Evolutionary conservation across 2,329 filamentous ascomycete genomes (phyloP), one percentile per base, ranked within the genome.

Genomic region (Aspergillus calidoustus): DNA sequence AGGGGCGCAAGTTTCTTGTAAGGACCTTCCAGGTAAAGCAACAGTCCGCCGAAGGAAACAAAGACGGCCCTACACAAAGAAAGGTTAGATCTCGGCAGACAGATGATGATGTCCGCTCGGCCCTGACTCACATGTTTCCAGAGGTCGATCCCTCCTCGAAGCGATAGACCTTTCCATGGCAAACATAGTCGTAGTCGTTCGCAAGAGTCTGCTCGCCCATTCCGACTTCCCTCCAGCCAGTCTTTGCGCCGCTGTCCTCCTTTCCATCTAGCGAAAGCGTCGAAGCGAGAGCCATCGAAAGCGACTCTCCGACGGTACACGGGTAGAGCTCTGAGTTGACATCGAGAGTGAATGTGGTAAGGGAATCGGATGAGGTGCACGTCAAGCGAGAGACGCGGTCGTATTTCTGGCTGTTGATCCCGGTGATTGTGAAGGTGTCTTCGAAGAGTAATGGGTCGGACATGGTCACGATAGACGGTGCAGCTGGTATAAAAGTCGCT

Each of bases 281-380:
- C 5, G 90, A 93, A 17, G 94, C 92, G 59, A 99, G 83, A 11
- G 94, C 88, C 67, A 97, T 83, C 67, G 91, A 89, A 61, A 99
- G 79, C 15, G 84, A 89, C 69, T 97, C 93, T 74, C 90, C 91
- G 8, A 87, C 81, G 44, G 82, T 77, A 70, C 91, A 87, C 2
- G 91, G 91, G 79, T 95, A 97, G 7, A 99, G 87, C 80, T 99
- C 94, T 61, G 87, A 90, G 83, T 98, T 97, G 80, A 98, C 88
- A 80, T 99, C 95, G 63, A 99, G 90, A 6, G 87, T 89, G 82
- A 98, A 89, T 66, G 87, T 84, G 31, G 91, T 91, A 66, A 87
- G 84, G 70, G 86, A 86, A 80, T 96, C 92, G 68, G 86, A 83
- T 25, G 90, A 94, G 55, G 86, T 91, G 74, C 88, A 93, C 59